A percentile compares a stretch with the other conserved stretches of the same genome.
Evolutionary conservation across 805 yeast species (phyloP).

Genomic region (Candida vartiovaarae): DNA sequence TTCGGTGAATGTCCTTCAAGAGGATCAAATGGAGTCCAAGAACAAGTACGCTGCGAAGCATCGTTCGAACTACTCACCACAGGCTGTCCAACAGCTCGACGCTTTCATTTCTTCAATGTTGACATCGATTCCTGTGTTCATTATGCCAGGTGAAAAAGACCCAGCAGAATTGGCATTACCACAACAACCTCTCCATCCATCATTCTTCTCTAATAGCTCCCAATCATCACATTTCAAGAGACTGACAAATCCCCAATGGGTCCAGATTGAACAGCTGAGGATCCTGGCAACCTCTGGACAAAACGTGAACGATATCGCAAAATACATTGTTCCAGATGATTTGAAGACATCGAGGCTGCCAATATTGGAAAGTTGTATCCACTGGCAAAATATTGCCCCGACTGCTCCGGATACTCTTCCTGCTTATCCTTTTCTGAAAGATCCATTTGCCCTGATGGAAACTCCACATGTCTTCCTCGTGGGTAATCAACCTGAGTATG

Average conservation of each 20-base stretch:
- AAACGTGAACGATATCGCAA: constrained; percentile 68
- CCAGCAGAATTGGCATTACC: constrained; percentile 84
- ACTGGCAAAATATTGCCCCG: constrained; percentile 86
- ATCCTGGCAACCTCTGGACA: constrained; percentile 80
- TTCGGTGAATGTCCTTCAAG: constrained; percentile 33
- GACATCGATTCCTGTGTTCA: constrained; percentile 55
- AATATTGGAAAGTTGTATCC: constrained; percentile 58
- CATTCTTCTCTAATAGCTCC: constrained; percentile 47
- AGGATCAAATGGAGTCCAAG: constrained; percentile 11
- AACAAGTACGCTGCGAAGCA: constrained; percentile 42
- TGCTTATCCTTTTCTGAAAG: constrained; percentile 76
- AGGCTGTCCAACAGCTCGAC: constrained; percentile 51
- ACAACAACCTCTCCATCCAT: constrained; percentile 81
- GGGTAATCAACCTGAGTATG: constrained; percentile 73
- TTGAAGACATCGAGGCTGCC: constrained; percentile 34
- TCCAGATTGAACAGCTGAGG: constrained; percentile 48
- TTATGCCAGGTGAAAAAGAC: constrained; percentile 83
- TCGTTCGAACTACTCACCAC: constrained; percentile 42
- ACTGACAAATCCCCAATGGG: constrained; percentile 71
- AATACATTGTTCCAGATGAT: constrained; percentile 46
- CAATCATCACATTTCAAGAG: constrained; percentile 32
- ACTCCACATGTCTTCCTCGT: constrained; percentile 83
- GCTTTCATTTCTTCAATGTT: constrained; percentile 48
- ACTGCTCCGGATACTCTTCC: constrained; percentile 95
- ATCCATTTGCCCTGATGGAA: constrained; percentile 75